phyloP scores from a whole-genome alignment of 306 rosid genomes.

The Morella rubra region DNA sequence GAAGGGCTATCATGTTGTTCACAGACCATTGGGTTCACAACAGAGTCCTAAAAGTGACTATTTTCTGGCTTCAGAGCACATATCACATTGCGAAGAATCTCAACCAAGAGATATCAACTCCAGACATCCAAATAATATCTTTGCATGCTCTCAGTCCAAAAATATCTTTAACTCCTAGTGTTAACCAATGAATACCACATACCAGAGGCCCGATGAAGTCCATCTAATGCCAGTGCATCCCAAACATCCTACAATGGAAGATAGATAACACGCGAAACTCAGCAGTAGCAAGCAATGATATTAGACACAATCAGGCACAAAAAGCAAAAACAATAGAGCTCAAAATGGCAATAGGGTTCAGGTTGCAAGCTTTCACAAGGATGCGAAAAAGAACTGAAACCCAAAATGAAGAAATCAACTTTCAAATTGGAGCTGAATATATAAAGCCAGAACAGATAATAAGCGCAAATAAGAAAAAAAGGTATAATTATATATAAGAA shows the following conservation, averaged over 20 bases:
- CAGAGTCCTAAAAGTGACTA: conserved; percentile 1
- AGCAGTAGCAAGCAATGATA: neutral
- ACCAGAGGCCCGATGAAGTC: conserved; percentile 87
- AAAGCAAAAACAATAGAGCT: neutral
- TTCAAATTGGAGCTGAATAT: neutral
- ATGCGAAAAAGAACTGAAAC: neutral
- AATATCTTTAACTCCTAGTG: neutral
- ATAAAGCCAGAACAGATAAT: neutral
- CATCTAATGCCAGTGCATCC: conserved; percentile 85
- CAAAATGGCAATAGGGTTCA: neutral
- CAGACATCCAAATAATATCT: neutral
- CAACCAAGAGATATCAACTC: neutral
- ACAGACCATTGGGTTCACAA: neutral
- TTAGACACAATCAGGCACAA: neutral
- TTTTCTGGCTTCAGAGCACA: conserved; percentile 8
- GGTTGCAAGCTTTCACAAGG: neutral
- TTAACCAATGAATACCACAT: conserved; percentile 26
- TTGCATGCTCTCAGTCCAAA: neutral
- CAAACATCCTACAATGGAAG: conserved; percentile 61
- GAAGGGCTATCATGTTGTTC: neutral
- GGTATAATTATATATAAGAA: neutral
- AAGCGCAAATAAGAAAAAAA: neutral
- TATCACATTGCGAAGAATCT: neutral
- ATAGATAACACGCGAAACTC: neutral
- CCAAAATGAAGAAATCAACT: neutral